These are phyloP conservation scores for Ramalina intermedia DNA, from an alignment of 495 filamentous ascomycete genomes.

Conservation along the genomic window DNA sequence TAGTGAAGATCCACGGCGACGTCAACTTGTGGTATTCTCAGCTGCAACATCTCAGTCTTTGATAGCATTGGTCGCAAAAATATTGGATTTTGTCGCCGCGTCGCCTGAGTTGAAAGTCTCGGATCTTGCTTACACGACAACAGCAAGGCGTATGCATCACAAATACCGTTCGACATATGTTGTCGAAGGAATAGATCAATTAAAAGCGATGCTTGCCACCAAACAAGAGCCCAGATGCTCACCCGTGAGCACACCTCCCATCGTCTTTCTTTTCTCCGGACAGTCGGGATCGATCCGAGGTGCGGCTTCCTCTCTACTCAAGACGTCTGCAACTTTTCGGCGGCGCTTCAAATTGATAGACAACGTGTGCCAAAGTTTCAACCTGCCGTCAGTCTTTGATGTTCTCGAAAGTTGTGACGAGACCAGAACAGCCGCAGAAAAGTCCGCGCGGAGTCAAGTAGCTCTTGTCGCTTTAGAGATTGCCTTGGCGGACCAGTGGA, in stretches of 20 bases:
- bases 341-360: slow-evolving; percentile 45
- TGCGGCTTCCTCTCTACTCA: slow-evolving; percentile 20
- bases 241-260: slow-evolving; percentile 44
- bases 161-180: slow-evolving; percentile 30
- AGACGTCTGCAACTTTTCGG: slow-evolving; percentile 17
- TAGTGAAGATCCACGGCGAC: slow-evolving; percentile 41
- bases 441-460: slow-evolving; percentile 12
- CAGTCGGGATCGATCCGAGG: slow-evolving; percentile 23
- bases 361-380: slow-evolving; percentile 23
- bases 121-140: slow-evolving; percentile 55
- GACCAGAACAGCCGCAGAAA: slow-evolving; percentile 18
- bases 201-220: slow-evolving; percentile 5
- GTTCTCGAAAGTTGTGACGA: slow-evolving; percentile 15
- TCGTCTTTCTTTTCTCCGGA: slow-evolving; percentile 40
- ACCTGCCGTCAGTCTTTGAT: slow-evolving; percentile 24
- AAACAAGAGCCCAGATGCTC: slow-evolving; percentile 3
- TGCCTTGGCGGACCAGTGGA: slow-evolving; percentile 53
- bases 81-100: slow-evolving; percentile 33
- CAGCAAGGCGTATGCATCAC: slow-evolving; percentile 53
- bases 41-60: slow-evolving; percentile 20
- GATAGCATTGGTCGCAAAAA: slow-evolving; percentile 16
- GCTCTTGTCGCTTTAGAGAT: slow-evolving; percentile 39
- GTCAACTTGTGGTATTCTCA: slow-evolving; percentile 18
- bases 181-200: slow-evolving; percentile 8
- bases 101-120: slow-evolving; percentile 32